Base-by-base conservation (phyloP, 129 eudicot species). In the Heracleum sosnowskyi region DNA sequence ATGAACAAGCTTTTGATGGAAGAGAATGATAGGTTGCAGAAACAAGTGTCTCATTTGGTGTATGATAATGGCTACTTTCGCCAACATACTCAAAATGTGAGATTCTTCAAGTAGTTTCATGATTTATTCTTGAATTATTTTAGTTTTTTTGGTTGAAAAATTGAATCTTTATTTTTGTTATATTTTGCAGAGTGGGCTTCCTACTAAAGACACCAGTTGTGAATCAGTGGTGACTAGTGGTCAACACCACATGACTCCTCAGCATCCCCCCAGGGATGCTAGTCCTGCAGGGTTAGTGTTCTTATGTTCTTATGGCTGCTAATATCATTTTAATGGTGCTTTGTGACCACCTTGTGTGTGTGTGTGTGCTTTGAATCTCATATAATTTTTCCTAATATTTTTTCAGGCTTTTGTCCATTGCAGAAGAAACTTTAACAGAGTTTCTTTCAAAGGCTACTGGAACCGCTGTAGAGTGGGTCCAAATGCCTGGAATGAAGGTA, bases 401-500 rank as follows among this genome's bases (percentile, higher is more conserved):
- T 84, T 66, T 85, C 82, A 92, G 97, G 80, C 97, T 92, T 85
- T 85, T 92, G 97, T 92, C 97, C 93, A 92, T 92, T 84, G 96
- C 97, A 87, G 97, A 92, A 84, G 97, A 92, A 53, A 92, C 97
- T 90, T 92, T 92, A 90, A 70, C 98, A 92, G 98, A 92, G 96
- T 92, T 92, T 92, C 90, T 92, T 79, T 92, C 98, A 55, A 92
- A 92, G 98, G 98, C 98, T 76, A 92, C 98, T 84, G 98, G 98
- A 90, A 92, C 98, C 63, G 98, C 98, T 87, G 98, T 92, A 60
- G 98, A 92, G 98, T 92, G 98, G 98, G 91, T 92, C 98, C 98
- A 90, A 90, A 92, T 92, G 96, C 98, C 98, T 90, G 98, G 98
- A 92, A 92, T 92, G 98, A 92, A 92, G 98, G 98, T 92, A 90